Percentiles rank a stretch among this genome's conserved stretches.
Conservation (phyloP, 352 stramenopile species). For the Phytophthora europaea region DNA sequence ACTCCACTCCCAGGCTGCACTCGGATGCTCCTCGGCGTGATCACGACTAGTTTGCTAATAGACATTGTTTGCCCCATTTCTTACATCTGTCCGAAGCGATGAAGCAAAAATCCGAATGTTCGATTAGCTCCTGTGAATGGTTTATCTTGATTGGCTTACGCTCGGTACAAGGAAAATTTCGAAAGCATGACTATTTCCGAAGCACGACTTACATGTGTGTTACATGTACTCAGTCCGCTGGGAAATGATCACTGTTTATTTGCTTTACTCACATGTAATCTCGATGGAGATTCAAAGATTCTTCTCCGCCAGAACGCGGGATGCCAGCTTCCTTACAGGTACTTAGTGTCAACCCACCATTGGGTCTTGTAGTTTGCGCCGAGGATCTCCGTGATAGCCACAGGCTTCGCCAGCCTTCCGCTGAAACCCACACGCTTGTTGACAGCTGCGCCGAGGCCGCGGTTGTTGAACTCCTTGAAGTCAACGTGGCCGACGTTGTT, state of each 20-base stretch:
- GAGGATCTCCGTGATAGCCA: neutral
- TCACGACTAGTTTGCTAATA: too few relatives aligned
- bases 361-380: neutral
- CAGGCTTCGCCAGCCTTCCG: neutral
- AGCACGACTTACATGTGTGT: too few relatives aligned
- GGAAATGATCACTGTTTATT: neutral
- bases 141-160: too few relatives aligned
- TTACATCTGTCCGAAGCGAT: too few relatives aligned
- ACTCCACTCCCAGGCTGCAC: too few relatives aligned
- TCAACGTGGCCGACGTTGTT: neutral
- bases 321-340: neutral
- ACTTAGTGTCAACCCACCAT: neutral
- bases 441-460: neutral
- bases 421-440: neutral
- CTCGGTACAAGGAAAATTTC: too few relatives aligned
- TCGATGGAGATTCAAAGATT: neutral
- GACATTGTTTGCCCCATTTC: too few relatives aligned
- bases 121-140: too few relatives aligned
- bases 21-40: too few relatives aligned
- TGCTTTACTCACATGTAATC: neutral
- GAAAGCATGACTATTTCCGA: too few relatives aligned
- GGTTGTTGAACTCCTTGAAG: constrained; percentile 3
- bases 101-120: too few relatives aligned
- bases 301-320: neutral
- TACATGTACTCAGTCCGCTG: too few relatives aligned